Evolutionary conservation across 1,284 basidiomycete genomes (phyloP), one percentile per base, ranked within the genome.

Genomic region (Ustilago nuda): DNA sequence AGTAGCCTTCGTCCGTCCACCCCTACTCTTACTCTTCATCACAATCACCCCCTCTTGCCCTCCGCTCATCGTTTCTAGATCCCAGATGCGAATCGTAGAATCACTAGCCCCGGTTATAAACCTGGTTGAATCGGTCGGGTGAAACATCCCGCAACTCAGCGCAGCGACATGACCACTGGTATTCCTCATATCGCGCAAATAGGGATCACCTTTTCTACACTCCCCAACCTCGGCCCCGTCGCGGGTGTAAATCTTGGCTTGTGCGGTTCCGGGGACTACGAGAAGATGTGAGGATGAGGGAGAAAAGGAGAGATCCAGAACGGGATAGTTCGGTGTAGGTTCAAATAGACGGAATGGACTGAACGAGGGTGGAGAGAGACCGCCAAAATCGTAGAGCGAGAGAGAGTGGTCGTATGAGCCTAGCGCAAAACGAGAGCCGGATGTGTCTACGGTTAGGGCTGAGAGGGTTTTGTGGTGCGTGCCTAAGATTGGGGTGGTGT

Each of bases 381-480:
- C 97, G 81, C 96, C 97, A 87, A 99, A 99, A 87, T 99, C 97
- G 95, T 95, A 99, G 59, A 99, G 87, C 87, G 98, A 98, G 87
- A 93, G 92, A 86, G 96, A 94, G 84, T 98, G 98, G 87, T 99
- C 97, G 87, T 98, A 92, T 17, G 93, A 93, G 11, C 97, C 97
- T 2, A 94, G 93, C 7, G 93, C 88, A 35, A 99, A 88, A 35
- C 97, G 91, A 3, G 95, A 94, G 54, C 97, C 97, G 13, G 95
- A 93, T 0, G 94, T 92, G 85, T 99, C 97, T 45, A 99, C 88
- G 0, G 94, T 90, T 32, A 99, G 88, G 1, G 96, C 94, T 5
- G 95, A 94, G 27, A 98, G 91, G 54, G 96, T 93, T 88, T 89
- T 99, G 17, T 90, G 92, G 85, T 99, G 96, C 86, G 97, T 94